Base-by-base conservation (phyloP, 306 rosid genomes). In the Quercus wislizeni region DNA sequence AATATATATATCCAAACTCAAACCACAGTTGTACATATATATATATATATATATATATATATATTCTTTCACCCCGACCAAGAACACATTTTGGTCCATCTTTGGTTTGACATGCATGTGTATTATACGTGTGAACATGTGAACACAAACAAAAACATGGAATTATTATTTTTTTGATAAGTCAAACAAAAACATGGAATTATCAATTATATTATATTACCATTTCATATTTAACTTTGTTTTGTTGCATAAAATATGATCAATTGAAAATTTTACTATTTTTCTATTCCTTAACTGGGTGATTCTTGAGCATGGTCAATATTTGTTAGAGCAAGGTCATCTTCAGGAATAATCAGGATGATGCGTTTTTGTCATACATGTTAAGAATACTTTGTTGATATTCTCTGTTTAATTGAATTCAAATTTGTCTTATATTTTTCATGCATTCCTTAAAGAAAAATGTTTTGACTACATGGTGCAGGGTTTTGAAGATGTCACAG, bases 401-500 rank as follows among this genome's bases (percentile, higher is more conserved):
- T 75, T 62, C 31, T 71, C 49, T 69, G 23, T 75, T 52, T 21
- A 58, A 69, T 51, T 61, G 15, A 55, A 38, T 51, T 62, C 35
- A 49, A 71, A 62, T 23, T 55, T 74, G 33, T 69, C 76, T 41
- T 33, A 12, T 38, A 64, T 23, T 61, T 76, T 71, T 69, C 30
- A 23, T 71, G 55, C 73, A 38, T 75, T 57, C 18, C 57, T 83
- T 90, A 76, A 84, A 75, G 79, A 27, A 77, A 79, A 20, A 41
- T 41, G 46, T 55, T 71, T 57, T 87, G 80, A 63, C 80, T 79
- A 67, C 69, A n/a, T 86, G 74, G 61, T 85, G 96, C 96, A 95
- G 99, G 96, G 74, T 71, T 88, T 65, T 33, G 86, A 90, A 63
- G 87, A 88, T 78, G 76, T 76, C 51, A 31, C 78, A 27, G 57